Conservation (phyloP, 352 stramenopile species). For the Vaucheria bursata region DNA sequence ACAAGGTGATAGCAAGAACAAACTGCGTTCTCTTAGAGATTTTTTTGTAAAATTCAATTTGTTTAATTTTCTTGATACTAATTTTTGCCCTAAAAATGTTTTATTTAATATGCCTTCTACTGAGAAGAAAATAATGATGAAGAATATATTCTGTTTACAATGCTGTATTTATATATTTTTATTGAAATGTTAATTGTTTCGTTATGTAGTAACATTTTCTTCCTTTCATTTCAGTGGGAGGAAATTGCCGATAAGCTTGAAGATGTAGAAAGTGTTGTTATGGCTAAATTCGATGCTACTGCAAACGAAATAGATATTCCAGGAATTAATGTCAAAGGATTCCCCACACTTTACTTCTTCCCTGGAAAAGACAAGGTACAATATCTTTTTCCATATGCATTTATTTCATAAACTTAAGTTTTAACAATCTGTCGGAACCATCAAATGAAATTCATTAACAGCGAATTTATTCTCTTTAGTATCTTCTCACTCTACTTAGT, state of each 20-base stretch:
- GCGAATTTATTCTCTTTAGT: too few species aligned
- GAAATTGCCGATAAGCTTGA: conserved; percentile 65
- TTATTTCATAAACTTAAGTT: too few species aligned
- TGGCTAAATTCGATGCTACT: conserved; percentile 88
- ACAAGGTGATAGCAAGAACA: too few species aligned
- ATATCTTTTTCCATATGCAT: conserved; percentile 70
- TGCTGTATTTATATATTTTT: neutral
- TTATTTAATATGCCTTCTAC: neutral
- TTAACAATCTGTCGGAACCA: too few species aligned
- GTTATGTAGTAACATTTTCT: neutral
- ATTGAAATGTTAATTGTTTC: neutral
- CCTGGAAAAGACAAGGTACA: conserved; percentile 72
- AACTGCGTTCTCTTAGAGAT: too few species aligned
- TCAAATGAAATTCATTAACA: too few species aligned
- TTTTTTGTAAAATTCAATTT: too few species aligned
- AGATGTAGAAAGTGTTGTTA: conserved; percentile 72
- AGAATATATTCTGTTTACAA: neutral
- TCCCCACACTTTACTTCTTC: conserved; percentile 90
- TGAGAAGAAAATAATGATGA: neutral
- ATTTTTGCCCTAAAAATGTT: too few species aligned
- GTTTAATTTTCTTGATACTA: too few species aligned
- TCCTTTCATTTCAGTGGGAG: conserved; percentile 45
- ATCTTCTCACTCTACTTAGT: too few species aligned
- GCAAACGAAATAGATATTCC: conserved; percentile 85
- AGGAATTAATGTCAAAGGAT: conserved; percentile 69